Evolutionary conservation across 257 asterid genomes (phyloP).

Genomic region (Solanum etuberosum): DNA sequence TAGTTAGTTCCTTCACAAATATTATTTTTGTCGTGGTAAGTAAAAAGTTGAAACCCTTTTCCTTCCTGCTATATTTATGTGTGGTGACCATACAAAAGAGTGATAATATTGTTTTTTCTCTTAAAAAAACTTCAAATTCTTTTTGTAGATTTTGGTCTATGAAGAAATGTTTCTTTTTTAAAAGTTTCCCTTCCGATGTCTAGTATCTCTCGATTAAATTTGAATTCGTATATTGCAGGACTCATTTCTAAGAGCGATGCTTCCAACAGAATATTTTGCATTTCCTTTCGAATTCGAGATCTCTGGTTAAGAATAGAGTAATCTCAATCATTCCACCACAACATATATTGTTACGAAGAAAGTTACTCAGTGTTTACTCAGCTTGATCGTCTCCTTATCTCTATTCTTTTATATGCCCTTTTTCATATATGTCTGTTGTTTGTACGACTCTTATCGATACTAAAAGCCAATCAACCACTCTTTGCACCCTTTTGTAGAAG

Average conservation of each 20-base stretch:
- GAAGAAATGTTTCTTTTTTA: not conserved
- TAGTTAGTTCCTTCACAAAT: not conserved
- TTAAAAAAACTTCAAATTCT: not conserved
- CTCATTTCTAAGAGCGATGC: rapidly evolving
- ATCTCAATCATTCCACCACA: not conserved
- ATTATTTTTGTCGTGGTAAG: not conserved
- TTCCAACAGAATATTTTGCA: not conserved
- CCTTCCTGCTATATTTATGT: not conserved
- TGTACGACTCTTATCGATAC: not conserved
- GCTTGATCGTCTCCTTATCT: not conserved
- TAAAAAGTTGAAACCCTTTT: not conserved
- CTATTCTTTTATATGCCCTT: not conserved
- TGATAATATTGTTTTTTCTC: not conserved
- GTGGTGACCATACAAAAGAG: not conserved
- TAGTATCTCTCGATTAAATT: not conserved
- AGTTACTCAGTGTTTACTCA: not conserved
- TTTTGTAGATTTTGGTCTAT: not conserved
- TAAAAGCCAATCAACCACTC: not conserved
- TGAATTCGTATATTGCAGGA: rapidly evolving
- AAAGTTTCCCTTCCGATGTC: not conserved
- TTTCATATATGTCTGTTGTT: not conserved
- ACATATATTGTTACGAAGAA: not conserved
- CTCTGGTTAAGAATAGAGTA: rapidly evolving
- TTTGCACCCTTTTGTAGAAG: not conserved
- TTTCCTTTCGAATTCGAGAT: not conserved